Conservation (phyloP, 257 asterid genomes). For the Datura wrightii region DNA sequence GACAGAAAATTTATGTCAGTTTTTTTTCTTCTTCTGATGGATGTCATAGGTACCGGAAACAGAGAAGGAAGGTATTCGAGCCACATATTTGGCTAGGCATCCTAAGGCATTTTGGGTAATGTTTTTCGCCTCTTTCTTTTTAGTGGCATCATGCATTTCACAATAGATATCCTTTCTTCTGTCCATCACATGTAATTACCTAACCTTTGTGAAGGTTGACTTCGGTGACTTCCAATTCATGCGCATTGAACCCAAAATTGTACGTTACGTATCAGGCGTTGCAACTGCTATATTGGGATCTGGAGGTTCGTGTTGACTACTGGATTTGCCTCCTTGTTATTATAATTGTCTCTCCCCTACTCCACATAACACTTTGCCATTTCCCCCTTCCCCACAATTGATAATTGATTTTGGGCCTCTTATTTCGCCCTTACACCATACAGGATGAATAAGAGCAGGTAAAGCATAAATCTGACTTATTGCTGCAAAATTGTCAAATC, state of each 20-base stretch:
- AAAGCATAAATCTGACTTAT: conserved; percentile 2
- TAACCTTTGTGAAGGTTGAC: conserved; percentile 69
- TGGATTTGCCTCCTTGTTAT: conserved; percentile 27
- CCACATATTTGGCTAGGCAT: conserved; percentile 80
- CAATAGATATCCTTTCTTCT: conserved; percentile 24
- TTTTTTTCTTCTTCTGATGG: conserved; percentile 31
- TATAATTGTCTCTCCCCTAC: conserved; percentile 26
- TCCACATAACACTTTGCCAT: neutral
- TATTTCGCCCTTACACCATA: neutral
- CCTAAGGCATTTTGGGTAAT: conserved; percentile 97
- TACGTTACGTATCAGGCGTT: conserved; percentile 84
- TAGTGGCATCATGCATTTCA: conserved; percentile 33
- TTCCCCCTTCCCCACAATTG: conserved; percentile 1
- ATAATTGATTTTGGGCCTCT: conserved; percentile 1
- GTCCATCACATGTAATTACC: conserved; percentile 9
- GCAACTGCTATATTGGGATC: conserved; percentile 92
- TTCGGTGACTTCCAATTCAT: conserved; percentile 95
- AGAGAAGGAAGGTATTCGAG: conserved; percentile 64
- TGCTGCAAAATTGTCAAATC: conserved; percentile 4
- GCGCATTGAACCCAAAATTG: conserved; percentile 81
- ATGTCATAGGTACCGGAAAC: conserved; percentile 55
- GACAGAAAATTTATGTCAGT: conserved; percentile 15
- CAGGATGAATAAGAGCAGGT: conserved; percentile 18
- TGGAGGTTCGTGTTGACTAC: conserved; percentile 68
- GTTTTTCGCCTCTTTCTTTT: conserved; percentile 25